phyloP scores from a whole-genome alignment of 306 rosid species.

The Malus sieversii region DNA sequence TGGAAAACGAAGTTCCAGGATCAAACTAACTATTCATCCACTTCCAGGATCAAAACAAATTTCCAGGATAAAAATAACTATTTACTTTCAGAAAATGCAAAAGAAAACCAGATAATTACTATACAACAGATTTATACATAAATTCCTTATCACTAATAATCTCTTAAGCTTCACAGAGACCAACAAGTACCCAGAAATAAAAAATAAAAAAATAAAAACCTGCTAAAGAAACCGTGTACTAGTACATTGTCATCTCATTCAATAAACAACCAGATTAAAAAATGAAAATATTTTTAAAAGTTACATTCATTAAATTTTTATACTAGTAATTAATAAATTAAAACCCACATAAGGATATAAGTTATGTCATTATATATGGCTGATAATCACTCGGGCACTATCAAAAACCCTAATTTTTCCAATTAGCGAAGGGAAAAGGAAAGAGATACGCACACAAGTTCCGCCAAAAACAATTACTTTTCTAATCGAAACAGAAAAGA shows the following conservation, averaged over 20 bases:
- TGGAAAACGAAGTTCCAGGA: neutral
- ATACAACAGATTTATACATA: neutral
- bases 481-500: neutral
- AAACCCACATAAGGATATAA: neutral
- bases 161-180: neutral
- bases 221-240: neutral
- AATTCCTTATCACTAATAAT: neutral
- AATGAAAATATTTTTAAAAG: neutral
- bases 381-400: neutral
- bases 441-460: neutral
- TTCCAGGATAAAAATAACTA: neutral
- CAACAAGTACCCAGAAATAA: neutral
- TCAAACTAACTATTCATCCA: neutral
- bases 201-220: neutral
- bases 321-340: neutral
- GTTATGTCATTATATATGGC: neutral
- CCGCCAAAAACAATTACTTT: neutral
- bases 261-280: neutral
- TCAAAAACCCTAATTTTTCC: neutral
- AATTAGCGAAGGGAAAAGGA: neutral
- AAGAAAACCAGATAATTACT: neutral
- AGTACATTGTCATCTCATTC: neutral
- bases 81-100: neutral
- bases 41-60: neutral
- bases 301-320: neutral